Evolutionary conservation across 2,329 filamentous ascomycete species (phyloP).

Genomic region (Ceratocystis harringtonii): DNA sequence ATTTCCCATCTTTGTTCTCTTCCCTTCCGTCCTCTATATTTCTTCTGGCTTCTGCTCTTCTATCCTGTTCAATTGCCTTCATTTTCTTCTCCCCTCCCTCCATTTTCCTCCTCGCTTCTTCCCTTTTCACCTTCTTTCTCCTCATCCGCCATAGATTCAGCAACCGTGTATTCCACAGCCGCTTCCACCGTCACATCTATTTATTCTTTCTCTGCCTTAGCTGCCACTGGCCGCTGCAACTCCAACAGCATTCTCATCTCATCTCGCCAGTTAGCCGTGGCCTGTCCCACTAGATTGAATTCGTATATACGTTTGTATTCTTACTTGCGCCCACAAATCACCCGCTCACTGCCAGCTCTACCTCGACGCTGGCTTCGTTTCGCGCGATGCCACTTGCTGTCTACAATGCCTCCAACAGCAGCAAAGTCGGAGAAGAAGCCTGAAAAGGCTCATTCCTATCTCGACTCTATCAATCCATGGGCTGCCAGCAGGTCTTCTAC

Average conservation of each 20-base stretch:
- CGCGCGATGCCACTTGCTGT: conserved; percentile 11
- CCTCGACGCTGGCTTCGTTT: conserved; percentile 8
- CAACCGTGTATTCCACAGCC: not conserved
- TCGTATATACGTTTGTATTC: not conserved
- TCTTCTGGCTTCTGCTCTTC: not conserved
- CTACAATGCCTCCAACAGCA: conserved; percentile 10
- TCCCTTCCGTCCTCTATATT: not conserved
- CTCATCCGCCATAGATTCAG: not conserved
- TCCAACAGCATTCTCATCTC: not conserved
- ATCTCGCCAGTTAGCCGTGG: not conserved
- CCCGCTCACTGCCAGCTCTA: conserved; percentile 1
- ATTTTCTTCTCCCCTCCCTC: not conserved
- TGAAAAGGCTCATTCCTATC: conserved; percentile 45
- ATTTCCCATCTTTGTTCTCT: not conserved
- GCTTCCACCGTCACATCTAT: not conserved
- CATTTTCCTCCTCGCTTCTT: not conserved
- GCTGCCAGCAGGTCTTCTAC: conserved; percentile 34
- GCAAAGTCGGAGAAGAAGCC: conserved; percentile 32
- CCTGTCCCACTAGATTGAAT: not conserved
- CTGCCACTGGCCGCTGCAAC: not conserved
- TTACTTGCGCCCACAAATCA: not conserved
- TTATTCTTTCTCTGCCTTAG: not conserved
- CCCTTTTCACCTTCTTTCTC: not conserved
- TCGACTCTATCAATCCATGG: conserved; percentile 50
- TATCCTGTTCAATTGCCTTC: not conserved